phyloP scores from a whole-genome alignment of 306 rosid species.

The Casuarina glauca region DNA sequence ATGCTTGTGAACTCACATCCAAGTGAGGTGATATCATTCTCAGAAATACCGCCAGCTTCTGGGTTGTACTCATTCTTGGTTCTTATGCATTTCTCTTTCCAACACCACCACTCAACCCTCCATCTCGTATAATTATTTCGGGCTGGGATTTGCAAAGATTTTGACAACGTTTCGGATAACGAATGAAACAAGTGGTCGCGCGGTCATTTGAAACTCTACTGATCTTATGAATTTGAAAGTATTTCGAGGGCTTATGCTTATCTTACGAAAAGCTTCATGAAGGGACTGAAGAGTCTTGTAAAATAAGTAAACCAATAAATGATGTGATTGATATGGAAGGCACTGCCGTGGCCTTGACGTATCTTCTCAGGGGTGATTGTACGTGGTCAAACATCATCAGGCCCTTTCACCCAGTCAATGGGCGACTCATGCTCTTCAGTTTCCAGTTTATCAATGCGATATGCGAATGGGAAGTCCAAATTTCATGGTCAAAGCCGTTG shows the following conservation, averaged over 20 bases:
- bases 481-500: not conserved
- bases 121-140: not conserved
- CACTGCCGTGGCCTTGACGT: not conserved
- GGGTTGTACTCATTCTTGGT: conserved; percentile 30
- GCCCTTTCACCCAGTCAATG: not conserved
- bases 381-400: not conserved
- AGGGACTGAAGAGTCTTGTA: not conserved
- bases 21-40: conserved; percentile 33
- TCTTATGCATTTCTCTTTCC: conserved; percentile 6
- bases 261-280: not conserved
- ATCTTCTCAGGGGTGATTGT: not conserved
- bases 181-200: too few relatives aligned
- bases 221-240: too few relatives aligned
- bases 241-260: too few relatives aligned
- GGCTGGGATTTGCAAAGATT: not conserved
- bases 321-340: not conserved
- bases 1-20: not conserved
- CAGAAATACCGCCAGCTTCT: conserved; percentile 33
- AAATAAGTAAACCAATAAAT: not conserved
- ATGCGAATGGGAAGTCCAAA: not conserved
- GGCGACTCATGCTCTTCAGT: not conserved
- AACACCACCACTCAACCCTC: conserved; percentile 10
- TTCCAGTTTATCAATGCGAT: not conserved
- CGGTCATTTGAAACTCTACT: too few relatives aligned
- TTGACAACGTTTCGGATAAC: not conserved